Conservation (phyloP, 805 yeast genomes). For the Groenewaldozyma tartarivorans region DNA sequence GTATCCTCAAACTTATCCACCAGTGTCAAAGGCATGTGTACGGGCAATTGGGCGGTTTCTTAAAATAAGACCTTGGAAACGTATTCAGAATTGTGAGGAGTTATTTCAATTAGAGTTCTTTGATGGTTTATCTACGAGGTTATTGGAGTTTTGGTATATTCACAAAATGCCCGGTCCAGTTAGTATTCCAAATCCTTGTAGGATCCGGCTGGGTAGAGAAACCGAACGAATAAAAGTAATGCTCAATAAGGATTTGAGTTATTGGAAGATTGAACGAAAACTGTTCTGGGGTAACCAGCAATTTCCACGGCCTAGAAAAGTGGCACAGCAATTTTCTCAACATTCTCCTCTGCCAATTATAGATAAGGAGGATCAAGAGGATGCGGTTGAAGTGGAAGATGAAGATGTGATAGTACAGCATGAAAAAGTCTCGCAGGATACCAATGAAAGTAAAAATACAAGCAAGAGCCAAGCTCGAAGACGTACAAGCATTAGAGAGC, state of each 20-base stretch:
- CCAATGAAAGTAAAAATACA: neutral
- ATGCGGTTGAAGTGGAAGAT: neutral
- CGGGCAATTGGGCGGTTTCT: conserved; percentile 13
- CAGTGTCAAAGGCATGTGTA: conserved; percentile 11
- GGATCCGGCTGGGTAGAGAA: neutral
- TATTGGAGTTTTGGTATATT: conserved; percentile 1
- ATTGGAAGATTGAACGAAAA: neutral
- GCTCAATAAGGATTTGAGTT: neutral
- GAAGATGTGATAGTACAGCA: neutral
- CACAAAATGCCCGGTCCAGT: neutral
- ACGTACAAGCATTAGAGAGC: neutral
- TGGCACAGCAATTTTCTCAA: too few relatives aligned
- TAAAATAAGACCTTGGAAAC: conserved; percentile 7
- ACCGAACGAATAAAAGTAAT: neutral
- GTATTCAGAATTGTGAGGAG: conserved; percentile 7
- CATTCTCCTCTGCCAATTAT: too few relatives aligned
- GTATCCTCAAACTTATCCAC: conserved; percentile 9
- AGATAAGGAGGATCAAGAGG: neutral
- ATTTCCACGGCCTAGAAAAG: neutral
- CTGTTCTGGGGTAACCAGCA: neutral
- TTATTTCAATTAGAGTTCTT: conserved; percentile 12
- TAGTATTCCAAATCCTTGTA: neutral
- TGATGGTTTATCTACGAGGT: conserved; percentile 5
- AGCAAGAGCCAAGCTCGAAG: neutral
- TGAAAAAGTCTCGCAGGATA: neutral